Base-by-base conservation (phyloP, 306 rosid species). In the Abrus pulchellus region DNA sequence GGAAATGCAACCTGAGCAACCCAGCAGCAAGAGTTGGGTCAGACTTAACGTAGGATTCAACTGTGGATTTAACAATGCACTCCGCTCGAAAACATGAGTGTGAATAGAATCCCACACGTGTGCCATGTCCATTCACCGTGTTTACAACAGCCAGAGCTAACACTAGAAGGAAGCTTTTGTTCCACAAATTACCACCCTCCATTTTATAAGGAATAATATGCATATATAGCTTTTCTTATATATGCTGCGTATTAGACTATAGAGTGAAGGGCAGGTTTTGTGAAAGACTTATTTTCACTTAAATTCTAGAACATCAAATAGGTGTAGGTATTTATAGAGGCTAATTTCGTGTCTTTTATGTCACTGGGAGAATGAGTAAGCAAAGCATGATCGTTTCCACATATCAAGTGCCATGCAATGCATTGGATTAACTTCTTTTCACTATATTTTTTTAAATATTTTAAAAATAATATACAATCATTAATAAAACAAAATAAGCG, bases 1-100 rank as follows among this genome's bases (percentile, higher is more conserved):
- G 75, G 57, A 78, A 78, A 40, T 53, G 75, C 82, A 67, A 14
- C 32, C 82, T 40, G 9, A 78, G 64, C 34, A 78, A 53, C 27
- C 68, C 45, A 20, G 82, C 75, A 4, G 82, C 75, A 8, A 66
- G 7, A n/a, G 68, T n/a, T 30, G 34, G 74, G 1, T 75, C 44
- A 3, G 77, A 74, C 5, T 1, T n/a, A 5, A 75, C 4, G 29
- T 75, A 69, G 1, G 81, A 14, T 13, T 67, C 30, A 67, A 75
- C 81, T 0, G 85, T 67, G 9, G 85, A 75, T 11, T 34, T 41
- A 7, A 82, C 77, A 47, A 82, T 82, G 36, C 71, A 56, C 40
- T 75, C 85, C 11, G 64, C 81, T 28, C 62, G 71, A 12, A 69
- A 76, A 28, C 85, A 82, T 27, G 77, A 7, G 1, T 4, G n/a